These are phyloP conservation scores for Lasiodiplodia theobromae DNA, from an alignment of 2,329 filamentous ascomycete species.

Conservation along the genomic window DNA sequence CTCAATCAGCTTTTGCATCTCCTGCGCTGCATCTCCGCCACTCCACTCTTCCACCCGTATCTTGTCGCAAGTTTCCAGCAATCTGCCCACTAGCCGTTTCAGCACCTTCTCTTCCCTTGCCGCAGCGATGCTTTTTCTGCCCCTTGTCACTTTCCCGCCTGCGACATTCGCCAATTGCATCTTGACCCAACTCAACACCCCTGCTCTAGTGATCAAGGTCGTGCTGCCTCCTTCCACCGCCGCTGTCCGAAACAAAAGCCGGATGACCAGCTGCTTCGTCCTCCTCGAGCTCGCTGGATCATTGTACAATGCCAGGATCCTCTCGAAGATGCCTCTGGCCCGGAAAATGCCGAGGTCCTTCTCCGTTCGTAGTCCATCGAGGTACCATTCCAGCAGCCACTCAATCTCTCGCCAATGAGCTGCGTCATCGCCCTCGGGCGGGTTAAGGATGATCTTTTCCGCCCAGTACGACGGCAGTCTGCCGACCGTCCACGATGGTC, in stretches of 20 bases:
- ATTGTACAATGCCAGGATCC: slow-evolving; percentile 72
- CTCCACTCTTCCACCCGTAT: slow-evolving; percentile 74
- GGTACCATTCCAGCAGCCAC: slow-evolving; percentile 76
- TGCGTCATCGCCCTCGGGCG: slow-evolving; percentile 77
- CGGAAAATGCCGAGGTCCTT: slow-evolving; percentile 68
- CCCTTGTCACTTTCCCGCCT: not conserved
- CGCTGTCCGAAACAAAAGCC: slow-evolving; percentile 70
- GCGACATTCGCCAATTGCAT: slow-evolving; percentile 57
- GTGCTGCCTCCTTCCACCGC: slow-evolving; percentile 75
- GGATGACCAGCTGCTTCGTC: slow-evolving; percentile 68
- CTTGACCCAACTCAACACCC: slow-evolving; percentile 77
- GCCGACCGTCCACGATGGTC: slow-evolving; percentile 73
- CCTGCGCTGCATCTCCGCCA: slow-evolving; percentile 52
- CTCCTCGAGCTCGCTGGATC: slow-evolving; percentile 69
- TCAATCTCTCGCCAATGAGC: slow-evolving; percentile 74
- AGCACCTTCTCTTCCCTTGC: slow-evolving; percentile 56
- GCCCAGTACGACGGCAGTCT: slow-evolving; percentile 66
- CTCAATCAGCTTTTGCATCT: slow-evolving; percentile 39
- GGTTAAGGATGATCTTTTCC: slow-evolving; percentile 75
- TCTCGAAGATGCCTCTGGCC: slow-evolving; percentile 73
- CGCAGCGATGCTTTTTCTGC: slow-evolving; percentile 47
- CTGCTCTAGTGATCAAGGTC: slow-evolving; percentile 80
- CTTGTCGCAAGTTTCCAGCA: slow-evolving; percentile 72
- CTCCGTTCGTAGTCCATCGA: slow-evolving; percentile 69
- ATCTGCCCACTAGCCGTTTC: slow-evolving; percentile 62